phyloP scores from a whole-genome alignment of 2,329 filamentous ascomycete species.

The Colletotrichum incanum region DNA sequence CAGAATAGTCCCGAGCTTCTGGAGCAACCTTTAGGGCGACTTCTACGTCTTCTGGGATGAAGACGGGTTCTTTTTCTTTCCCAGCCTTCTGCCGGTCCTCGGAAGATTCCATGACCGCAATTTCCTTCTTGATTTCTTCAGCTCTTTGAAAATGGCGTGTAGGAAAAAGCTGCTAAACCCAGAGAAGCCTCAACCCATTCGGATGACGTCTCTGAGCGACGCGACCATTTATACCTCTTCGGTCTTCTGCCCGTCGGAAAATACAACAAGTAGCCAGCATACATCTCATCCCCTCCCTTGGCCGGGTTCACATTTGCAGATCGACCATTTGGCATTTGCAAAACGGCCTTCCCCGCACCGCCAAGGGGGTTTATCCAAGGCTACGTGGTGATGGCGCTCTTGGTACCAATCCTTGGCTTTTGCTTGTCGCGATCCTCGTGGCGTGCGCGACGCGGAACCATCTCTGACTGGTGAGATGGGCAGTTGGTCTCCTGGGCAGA shows the following conservation, averaged over 20 bases:
- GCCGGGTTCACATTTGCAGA: not conserved
- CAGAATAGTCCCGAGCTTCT: conserved; percentile 49
- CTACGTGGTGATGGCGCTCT: not conserved
- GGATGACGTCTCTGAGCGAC: not conserved
- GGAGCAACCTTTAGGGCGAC: conserved; percentile 11
- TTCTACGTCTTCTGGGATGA: not conserved
- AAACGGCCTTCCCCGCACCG: conserved; percentile 1
- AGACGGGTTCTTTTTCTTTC: not conserved
- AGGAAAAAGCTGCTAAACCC: not conserved
- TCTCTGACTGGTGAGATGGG: not conserved
- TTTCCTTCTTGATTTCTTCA: not conserved
- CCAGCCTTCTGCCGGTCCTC: not conserved
- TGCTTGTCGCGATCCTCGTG: not conserved
- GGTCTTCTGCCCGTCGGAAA: not conserved
- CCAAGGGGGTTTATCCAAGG: conserved; percentile 3
- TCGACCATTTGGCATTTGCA: not conserved
- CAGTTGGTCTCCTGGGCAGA: not conserved
- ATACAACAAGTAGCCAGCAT: not conserved
- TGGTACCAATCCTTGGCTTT: not conserved
- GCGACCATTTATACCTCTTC: not conserved
- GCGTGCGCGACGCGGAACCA: not conserved
- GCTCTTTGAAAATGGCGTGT: not conserved
- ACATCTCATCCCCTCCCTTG: not conserved
- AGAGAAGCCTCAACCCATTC: too few species aligned
- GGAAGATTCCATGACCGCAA: not conserved